Evolutionary conservation across 1,284 basidiomycete genomes (phyloP), one percentile per base, ranked within the genome.

Genomic region (Phaffia rhodozyma): DNA sequence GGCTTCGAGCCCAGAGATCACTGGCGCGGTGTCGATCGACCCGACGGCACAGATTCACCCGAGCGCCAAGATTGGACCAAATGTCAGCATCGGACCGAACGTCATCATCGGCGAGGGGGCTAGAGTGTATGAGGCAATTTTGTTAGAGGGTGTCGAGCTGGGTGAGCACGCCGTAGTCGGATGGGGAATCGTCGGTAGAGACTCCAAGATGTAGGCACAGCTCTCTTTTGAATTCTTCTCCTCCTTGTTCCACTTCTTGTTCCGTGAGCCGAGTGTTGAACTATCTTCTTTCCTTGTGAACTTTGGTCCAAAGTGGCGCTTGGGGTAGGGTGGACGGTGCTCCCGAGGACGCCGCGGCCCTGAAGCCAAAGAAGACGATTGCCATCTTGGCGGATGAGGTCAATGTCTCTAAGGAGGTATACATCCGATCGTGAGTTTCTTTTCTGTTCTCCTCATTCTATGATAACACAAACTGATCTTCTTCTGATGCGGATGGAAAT

Each of bases 311-410:
- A 30, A 63, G 62, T 29, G 60, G 78, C 0, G 72, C 75, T 9
- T 80, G 79, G 79, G 73, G 76, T 3, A 72, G 79, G 57, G 77
- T 80, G 20, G 78, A 79, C 65, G 79, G 79, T 5, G 68, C 72
- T 55, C 74, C 75, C 18, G 75, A 76, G 63, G 70, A 73, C 16
- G 71, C 38, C 1, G 68, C 72, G 25, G 75, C 73, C 20, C 70
- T 72, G 60, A 76, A 75, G 68, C 74, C 73, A 23, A 71, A 78
- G 68, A 75, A 78, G 68, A 75, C 72, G 57, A 77, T 79, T 43
- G 75, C 75, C 32, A 78, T 80, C 49, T n/a, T 23, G 71, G 78
- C 77, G 49, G 75, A 75, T 63, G 76, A 79, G 57, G 78, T 78
- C 20, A 67, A 70, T 0, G 72, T 79, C 38, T 72, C 75, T 2